Conservation (phyloP, 495 filamentous ascomycete species). For the Aspergillus carlsbadensis region DNA sequence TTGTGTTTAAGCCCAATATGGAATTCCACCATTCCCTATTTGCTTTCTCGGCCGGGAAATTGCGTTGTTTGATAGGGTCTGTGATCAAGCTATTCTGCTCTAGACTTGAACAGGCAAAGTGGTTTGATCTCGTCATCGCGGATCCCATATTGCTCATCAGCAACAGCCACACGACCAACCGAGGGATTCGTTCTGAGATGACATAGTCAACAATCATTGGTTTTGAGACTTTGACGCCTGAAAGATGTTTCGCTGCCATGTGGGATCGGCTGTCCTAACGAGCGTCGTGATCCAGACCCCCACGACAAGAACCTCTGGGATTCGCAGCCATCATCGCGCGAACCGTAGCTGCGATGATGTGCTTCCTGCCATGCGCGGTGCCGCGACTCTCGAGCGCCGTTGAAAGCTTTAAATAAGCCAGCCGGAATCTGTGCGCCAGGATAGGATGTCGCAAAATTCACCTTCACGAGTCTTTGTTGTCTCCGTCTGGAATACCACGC, state of each 20-base stretch:
- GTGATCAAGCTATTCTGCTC: background rate
- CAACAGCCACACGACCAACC: background rate
- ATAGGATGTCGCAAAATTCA: background rate
- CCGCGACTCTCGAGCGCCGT: background rate
- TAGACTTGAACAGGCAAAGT: too few relatives aligned
- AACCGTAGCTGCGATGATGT: conserved; percentile 16
- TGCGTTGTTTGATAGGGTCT: background rate
- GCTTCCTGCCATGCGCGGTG: conserved; percentile 13
- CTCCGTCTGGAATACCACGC: background rate
- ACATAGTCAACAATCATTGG: background rate
- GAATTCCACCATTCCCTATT: background rate
- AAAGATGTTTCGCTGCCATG: background rate
- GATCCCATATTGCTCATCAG: conserved; percentile 23
- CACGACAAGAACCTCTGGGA: conserved; percentile 7
- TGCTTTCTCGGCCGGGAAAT: conserved; percentile 10
- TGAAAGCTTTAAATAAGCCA: conserved; percentile 6
- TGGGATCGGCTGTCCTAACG: conserved; percentile 8
- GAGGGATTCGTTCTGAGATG: background rate
- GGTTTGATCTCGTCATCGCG: conserved; percentile 19
- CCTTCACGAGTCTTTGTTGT: background rate
- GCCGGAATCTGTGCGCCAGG: background rate
- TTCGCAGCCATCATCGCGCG: conserved; percentile 17
- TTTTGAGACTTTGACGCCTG: background rate
- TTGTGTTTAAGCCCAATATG: background rate
- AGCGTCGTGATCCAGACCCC: conserved; percentile 6